phyloP scores from a whole-genome alignment of 106 monocot species.

The Narthecium ossifragum region DNA sequence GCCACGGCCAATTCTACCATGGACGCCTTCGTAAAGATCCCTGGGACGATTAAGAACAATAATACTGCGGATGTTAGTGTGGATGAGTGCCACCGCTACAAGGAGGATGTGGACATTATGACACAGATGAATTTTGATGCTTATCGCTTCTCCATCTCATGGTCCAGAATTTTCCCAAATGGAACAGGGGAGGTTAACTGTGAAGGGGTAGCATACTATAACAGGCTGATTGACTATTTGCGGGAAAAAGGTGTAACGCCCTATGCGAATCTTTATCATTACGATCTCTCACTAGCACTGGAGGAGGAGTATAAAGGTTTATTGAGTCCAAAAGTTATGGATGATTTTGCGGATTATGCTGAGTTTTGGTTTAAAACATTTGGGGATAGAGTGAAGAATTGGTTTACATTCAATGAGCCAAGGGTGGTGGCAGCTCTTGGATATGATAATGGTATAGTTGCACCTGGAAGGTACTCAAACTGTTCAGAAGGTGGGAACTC shows the following conservation, averaged over 20 bases:
- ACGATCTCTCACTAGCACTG: conserved; percentile 84
- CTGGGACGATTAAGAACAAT: conserved; percentile 65
- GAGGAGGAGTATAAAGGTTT: conserved; percentile 68
- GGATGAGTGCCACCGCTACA: conserved; percentile 85
- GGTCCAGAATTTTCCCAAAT: conserved; percentile 87
- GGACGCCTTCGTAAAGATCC: no score
- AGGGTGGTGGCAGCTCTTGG: conserved; percentile 85
- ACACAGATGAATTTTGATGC: conserved; percentile 90
- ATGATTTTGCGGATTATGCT: conserved; percentile 70
- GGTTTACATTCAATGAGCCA: conserved; percentile 95
- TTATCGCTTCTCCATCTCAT: conserved; percentile 93
- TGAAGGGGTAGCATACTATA: conserved; percentile 92
- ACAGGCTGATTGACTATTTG: conserved; percentile 91
- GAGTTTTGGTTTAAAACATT: conserved; percentile 92
- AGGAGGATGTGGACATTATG: conserved; percentile 82
- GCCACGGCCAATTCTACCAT: no score
- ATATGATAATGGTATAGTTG: conserved; percentile 70
- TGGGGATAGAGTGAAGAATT: conserved; percentile 95
- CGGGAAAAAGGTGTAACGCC: conserved; percentile 79
- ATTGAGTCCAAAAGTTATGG: conserved; percentile 59
- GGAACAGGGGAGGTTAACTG: conserved; percentile 76
- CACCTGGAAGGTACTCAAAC: conserved; percentile 74
- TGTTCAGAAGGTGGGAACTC: conserved; percentile 70
- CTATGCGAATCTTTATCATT: conserved; percentile 97
- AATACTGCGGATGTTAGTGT: conserved; percentile 74